Evolutionary conservation across 2,329 filamentous ascomycete species (phyloP), one percentile per base, ranked within the genome.

Genomic region (Elsinoe perseae): DNA sequence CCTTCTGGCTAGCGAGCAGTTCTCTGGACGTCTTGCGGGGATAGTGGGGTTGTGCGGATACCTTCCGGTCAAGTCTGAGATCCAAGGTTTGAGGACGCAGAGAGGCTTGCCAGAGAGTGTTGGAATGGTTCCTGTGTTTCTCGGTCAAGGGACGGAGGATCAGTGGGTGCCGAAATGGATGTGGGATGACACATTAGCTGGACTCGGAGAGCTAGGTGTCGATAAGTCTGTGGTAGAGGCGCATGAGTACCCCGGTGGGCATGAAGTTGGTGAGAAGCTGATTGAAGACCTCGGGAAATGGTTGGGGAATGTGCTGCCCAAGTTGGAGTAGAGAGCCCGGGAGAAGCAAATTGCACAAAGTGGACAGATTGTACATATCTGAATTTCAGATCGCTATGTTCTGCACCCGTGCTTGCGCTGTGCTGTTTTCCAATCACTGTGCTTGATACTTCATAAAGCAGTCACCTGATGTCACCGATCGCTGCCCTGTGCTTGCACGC

Each of bases 161-260:
- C 70, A 70, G 65, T 61, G 80, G 57, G 70, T 80, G 21, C 76
- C 76, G 1, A 72, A 68, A 56, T 60, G 70, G 23, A 68, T 72
- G 50, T 71, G 72, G 64, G 69, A 71, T 23, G 61, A 75, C 27
- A 77, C 70, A 54, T 60, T 72, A 57, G 70, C 75, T 59, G 69
- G 67, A 43, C 64, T 75, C 57, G 64, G 67, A 56, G 69, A 68
- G 21, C 60, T 74, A 54, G 72, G 73, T 0, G 66, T 74, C 43
- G 66, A 66, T 56, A 57, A 73, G 63, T 69, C 68, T 21, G 63
- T 62, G 44, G 59, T 75, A 38, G 70, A 71, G 23, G 62, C 72
- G 21, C 68, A 74, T 56, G 74, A 76, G 59, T 79, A 79, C 64
- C 72, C 77, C 50, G 74, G 73, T 0, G 75, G 71, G 1, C 77